phyloP scores from a whole-genome alignment of 1,139 yeast genomes.

The Yamadazyma membranifaciens region DNA sequence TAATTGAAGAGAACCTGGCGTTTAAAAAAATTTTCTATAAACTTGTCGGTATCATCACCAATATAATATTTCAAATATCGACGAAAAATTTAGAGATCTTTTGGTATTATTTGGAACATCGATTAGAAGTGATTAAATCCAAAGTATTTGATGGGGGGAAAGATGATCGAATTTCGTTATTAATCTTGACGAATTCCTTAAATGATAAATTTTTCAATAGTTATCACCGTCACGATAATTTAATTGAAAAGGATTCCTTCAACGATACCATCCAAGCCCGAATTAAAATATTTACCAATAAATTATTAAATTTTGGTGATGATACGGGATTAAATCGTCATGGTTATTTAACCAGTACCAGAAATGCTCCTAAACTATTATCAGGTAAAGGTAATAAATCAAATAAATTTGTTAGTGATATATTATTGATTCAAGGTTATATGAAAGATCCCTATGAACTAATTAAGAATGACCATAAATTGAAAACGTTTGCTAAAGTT shows the following conservation, averaged over 20 bases:
- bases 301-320: constrained; percentile 38
- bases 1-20: constrained; percentile 11
- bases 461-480: constrained; percentile 24
- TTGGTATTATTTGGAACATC: constrained; percentile 40
- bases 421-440: constrained; percentile 29
- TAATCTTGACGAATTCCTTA: constrained; percentile 39
- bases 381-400: constrained; percentile 14
- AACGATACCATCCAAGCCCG: constrained; percentile 39
- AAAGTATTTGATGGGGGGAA: constrained; percentile 28
- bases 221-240: constrained; percentile 22
- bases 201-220: constrained; percentile 29
- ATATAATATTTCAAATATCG: constrained; percentile 18
- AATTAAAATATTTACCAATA: constrained; percentile 34
- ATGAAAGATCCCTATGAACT: constrained; percentile 38
- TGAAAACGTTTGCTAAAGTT: constrained; percentile 23
- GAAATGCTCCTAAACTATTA: constrained; percentile 1
- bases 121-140: constrained; percentile 21
- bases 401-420: constrained; percentile 28
- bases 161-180: constrained; percentile 37
- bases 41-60: constrained; percentile 21
- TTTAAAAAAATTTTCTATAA: constrained; percentile 25
- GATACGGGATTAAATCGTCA: constrained; percentile 48
- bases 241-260: constrained; percentile 38
- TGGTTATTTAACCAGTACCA: constrained; percentile 20
- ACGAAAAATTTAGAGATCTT: constrained; percentile 24